Base-by-base conservation (phyloP, 1,284 basidiomycete genomes). In the Ustilago nuda region DNA sequence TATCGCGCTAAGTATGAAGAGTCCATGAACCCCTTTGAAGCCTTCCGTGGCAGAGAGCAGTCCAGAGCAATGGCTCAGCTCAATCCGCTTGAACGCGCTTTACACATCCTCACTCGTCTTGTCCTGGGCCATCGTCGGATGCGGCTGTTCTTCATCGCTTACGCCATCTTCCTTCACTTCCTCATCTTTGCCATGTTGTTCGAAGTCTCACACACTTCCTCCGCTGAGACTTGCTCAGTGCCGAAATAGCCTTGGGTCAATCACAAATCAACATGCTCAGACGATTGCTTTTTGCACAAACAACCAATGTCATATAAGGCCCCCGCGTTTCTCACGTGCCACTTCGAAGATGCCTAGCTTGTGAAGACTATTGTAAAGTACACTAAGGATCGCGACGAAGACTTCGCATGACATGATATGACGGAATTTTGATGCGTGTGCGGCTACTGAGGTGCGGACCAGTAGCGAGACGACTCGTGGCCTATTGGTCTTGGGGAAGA, bases 1-100 rank as follows among this genome's bases (percentile, higher is more conserved):
- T 99, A 98, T 86, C 91, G 92, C 61, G 90, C 92, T 71, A 90
- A 93, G 84, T 98, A 98, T 84, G 95, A 99, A 85, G 94, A 97
- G 86, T 90, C 92, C 54, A 94, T 98, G 91, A 98, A 99, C 83
- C 96, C 96, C 0, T 99, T 98, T 86, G 94, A 98, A 86, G 93
- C 93, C 4, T 98, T 99, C 89, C 91, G 94, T 69, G 95, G 95
- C 4, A 89, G 94, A 84, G 96, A 99, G 88, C 94, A 94, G 45
- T 92, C 92, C 37, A 89, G 95, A 51, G 95, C 94, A 1, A 93
- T 96, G 67, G 91, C 95, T 76, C 92, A 92, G 41, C 89, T 99
- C 36, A 97, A 98, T 83, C 93, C 94, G 1, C 88, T 98, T 8
- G 96, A 99, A 85, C 90, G 94, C 32, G 92, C 92, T 15, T 91